phyloP scores from a whole-genome alignment of 2,329 filamentous ascomycete genomes.

The Mycogone perniciosa region DNA sequence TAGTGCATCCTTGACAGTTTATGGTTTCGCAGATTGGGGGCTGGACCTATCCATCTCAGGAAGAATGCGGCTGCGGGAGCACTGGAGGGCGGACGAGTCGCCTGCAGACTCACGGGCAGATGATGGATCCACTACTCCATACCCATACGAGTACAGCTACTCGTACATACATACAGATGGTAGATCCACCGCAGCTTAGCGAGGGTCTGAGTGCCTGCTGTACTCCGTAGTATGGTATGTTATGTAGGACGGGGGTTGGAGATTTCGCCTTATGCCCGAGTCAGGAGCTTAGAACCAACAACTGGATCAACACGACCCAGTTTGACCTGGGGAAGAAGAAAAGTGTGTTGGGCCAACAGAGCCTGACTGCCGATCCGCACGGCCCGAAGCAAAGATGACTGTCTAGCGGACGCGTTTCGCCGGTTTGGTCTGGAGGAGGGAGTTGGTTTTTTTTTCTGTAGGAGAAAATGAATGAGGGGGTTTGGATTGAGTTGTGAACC shows the following conservation, averaged over 20 bases:
- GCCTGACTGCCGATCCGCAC: not conserved
- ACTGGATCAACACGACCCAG: slow-evolving; percentile 1
- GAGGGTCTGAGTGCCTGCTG: too few relatives aligned
- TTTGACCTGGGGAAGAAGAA: not conserved
- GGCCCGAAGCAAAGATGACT: not conserved
- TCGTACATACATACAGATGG: too few relatives aligned
- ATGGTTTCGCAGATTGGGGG: not conserved
- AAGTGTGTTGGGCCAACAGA: too few relatives aligned
- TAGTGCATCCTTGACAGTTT: not conserved
- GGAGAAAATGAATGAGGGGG: too few relatives aligned
- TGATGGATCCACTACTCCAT: too few relatives aligned
- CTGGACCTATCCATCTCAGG: not conserved
- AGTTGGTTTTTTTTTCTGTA: too few relatives aligned
- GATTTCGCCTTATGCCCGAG: slow-evolving; percentile 5
- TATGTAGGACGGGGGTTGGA: not conserved
- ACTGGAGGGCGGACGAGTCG: not conserved
- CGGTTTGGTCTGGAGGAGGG: too few relatives aligned
- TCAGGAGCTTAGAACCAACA: slow-evolving; percentile 11
- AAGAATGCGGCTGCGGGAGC: not conserved
- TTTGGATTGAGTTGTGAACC: too few relatives aligned
- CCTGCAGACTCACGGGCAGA: too few relatives aligned
- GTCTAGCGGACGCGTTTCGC: not conserved
- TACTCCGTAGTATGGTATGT: too few relatives aligned
- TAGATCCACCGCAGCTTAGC: not conserved
- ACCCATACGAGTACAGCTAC: too few relatives aligned